These are phyloP conservation scores for Citrus maxima DNA, from an alignment of 345 rosid genomes.

Conservation along the genomic window DNA sequence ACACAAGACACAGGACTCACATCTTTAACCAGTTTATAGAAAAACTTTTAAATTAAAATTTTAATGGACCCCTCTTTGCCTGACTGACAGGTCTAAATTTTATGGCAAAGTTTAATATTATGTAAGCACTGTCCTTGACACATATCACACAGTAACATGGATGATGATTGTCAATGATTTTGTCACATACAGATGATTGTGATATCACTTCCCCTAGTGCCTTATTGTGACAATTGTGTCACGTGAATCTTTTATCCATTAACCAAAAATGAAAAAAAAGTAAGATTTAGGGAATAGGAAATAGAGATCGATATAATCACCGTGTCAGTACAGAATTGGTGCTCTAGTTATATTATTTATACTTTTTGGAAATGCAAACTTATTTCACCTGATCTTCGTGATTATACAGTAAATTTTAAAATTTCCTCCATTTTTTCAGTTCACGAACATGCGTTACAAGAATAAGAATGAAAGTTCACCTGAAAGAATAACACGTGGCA, in stretches of 20 bases:
- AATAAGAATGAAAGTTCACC: too few relatives aligned
- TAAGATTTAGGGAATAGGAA: not conserved
- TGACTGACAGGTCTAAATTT: not conserved
- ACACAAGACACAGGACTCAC: not conserved
- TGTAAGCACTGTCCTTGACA: not conserved
- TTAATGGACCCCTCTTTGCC: not conserved
- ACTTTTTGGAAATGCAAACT: not conserved
- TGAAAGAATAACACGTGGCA: too few relatives aligned
- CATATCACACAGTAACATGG: not conserved
- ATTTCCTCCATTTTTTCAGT: not conserved
- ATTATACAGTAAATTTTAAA: not conserved
- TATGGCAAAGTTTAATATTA: not conserved
- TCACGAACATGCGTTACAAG: too few relatives aligned
- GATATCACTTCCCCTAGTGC: not conserved
- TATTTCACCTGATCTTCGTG: not conserved
- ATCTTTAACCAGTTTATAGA: not conserved
- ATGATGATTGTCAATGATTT: not conserved
- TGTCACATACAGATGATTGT: not conserved
- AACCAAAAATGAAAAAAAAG: not conserved
- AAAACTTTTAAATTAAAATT: not conserved
- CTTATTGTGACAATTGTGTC: not conserved
- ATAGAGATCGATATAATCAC: not conserved
- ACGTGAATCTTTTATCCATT: not conserved
- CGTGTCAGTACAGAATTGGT: not conserved
- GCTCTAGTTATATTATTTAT: not conserved